These are phyloP conservation scores for Vitis hybrid DNA, from an alignment of 177 flowering plant species.

Conservation along the genomic window DNA sequence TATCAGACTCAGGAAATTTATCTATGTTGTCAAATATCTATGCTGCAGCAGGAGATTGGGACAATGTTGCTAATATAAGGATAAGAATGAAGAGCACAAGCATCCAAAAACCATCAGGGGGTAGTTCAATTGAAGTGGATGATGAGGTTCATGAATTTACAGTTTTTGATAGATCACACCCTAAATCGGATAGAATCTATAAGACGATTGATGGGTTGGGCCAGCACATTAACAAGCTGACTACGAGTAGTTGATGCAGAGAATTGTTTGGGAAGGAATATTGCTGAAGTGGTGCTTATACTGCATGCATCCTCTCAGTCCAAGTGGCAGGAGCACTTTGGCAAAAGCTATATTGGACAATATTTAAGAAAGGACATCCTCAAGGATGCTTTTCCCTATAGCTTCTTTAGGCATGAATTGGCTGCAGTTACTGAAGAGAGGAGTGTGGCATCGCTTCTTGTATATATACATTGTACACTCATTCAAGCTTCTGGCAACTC, in stretches of 20 bases:
- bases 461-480: background rate
- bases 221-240: conserved; percentile 47
- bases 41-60: conserved; percentile 75
- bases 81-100: conserved; percentile 48
- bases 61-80: conserved; percentile 51
- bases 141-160: conserved; percentile 68
- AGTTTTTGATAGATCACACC: conserved; percentile 59
- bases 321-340: background rate
- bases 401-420: background rate
- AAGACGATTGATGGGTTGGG: conserved; percentile 53
- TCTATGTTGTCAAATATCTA: conserved; percentile 66
- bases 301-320: too few relatives aligned
- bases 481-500: background rate
- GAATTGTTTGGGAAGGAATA: background rate
- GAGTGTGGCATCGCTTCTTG: background rate
- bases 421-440: background rate
- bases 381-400: background rate
- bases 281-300: too few relatives aligned
- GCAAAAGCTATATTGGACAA: background rate
- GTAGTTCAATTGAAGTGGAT: conserved; percentile 66
- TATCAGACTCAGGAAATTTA: conserved; percentile 53
- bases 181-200: conserved; percentile 58
- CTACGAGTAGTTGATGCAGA: conserved; percentile 1
- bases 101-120: conserved; percentile 52
- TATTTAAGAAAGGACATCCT: background rate